Evolutionary conservation across 1,284 basidiomycete species (phyloP), one percentile per base, ranked within the genome.

Genomic region (Pascua guehoae): DNA sequence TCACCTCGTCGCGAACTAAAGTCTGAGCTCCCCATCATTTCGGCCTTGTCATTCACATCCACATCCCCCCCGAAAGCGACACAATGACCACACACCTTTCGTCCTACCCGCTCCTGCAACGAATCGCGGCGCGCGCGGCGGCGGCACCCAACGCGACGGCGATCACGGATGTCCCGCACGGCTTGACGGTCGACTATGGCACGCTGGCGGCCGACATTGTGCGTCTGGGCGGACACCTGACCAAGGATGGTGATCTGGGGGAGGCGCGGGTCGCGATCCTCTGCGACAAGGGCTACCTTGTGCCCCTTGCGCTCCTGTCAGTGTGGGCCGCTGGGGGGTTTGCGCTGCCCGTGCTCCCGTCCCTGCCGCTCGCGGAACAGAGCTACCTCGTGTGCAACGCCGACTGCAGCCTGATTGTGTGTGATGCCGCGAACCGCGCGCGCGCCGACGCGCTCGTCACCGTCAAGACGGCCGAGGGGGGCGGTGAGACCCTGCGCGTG

Each of bases 331-430:
- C 66, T 1, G 72, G 71, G 15, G 71, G 71, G 5, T 54, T 74
- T 48, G 67, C 65, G 41, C 62, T 75, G 1, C 70, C 71, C 0
- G 56, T 74, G 3, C 63, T 75, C 14, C 66, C 73, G 14, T 58
- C 60, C 8, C 63, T 72, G 48, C 73, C 74, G 18, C 47, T 71
- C 2, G 61, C 70, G 5, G 74, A 76, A 52, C 70, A 73, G 53
- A 51, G 49, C 11, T 75, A 76, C 52, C 66, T 72, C 48, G 62
- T 71, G 17, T 51, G 53, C 16, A 72, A 74, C 47, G 62, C 66
- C 10, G 67, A 63, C 24, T 63, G 67, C 10, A 49, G 49, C 3
- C 41, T 76, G 9, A 62, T 75, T 24, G 54, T 73, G 8, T 62
- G 62, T 42, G 66, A 71, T 46, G 50, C 47, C 4, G 58, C 66